Evolutionary conservation across 1,284 basidiomycete species (phyloP).

Genomic region (Cryptococcus neoformans): DNA sequence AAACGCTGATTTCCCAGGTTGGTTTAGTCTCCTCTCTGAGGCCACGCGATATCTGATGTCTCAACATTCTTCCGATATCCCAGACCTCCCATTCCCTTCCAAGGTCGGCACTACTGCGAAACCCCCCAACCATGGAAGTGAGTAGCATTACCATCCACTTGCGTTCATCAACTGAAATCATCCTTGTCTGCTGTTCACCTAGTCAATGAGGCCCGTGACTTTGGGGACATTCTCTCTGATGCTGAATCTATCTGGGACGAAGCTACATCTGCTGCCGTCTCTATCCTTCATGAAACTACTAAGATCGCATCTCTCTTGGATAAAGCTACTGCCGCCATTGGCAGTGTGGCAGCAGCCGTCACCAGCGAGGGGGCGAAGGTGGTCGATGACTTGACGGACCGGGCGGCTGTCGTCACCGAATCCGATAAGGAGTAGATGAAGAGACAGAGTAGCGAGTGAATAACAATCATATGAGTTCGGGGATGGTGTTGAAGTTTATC

Average conservation of each 20-base stretch:
- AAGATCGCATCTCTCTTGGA: no score
- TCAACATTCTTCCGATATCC: not conserved
- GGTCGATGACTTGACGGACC: not conserved
- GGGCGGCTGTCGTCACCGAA: not conserved
- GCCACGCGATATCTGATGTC: not conserved
- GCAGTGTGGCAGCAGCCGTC: conserved; percentile 1
- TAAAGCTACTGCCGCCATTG: conserved; percentile 8
- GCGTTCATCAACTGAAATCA: not conserved
- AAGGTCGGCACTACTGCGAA: no score
- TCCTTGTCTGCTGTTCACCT: not conserved
- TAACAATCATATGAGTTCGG: not conserved
- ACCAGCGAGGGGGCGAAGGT: not conserved
- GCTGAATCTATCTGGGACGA: conserved; percentile 4
- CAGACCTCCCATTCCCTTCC: no score
- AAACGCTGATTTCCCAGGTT: not conserved
- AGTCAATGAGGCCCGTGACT: not conserved
- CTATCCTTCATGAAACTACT: conserved; percentile 1
- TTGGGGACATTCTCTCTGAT: conserved; percentile 4
- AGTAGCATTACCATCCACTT: not conserved
- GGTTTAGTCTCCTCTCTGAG: not conserved
- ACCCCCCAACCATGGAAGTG: not conserved
- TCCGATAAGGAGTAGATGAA: no score
- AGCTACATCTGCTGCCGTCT: conserved; percentile 6
- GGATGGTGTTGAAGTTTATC: not conserved
- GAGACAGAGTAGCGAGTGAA: not conserved